Evolutionary conservation across 2,329 filamentous ascomycete genomes (phyloP).

Genomic region (Fulvia fulva): DNA sequence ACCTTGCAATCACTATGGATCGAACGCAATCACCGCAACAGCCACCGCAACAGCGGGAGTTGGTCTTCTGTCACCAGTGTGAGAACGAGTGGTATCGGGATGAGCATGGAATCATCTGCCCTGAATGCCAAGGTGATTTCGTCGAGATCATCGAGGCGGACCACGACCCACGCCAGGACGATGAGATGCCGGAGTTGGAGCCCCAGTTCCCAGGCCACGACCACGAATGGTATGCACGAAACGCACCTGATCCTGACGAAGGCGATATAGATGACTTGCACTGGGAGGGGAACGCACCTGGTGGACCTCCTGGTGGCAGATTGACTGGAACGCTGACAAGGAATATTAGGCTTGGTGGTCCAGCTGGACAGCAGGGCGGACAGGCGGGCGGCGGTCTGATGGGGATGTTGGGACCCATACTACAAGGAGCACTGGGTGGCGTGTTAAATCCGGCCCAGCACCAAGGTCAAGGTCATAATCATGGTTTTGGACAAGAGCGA

Average conservation of each 20-base stretch:
- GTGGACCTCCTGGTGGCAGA: slow-evolving; percentile 27
- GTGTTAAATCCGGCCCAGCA: slow-evolving; percentile 16
- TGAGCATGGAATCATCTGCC: slow-evolving; percentile 66
- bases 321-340: slow-evolving; percentile 37
- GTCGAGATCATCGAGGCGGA: slow-evolving; percentile 67
- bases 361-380: slow-evolving; percentile 15
- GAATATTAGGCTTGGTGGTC: slow-evolving; percentile 31
- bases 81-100: slow-evolving; percentile 74
- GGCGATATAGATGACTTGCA: slow-evolving; percentile 36
- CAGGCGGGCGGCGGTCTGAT: slow-evolving; percentile 41
- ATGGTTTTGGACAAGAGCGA: slow-evolving; percentile 14
- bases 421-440: slow-evolving; percentile 21
- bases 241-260: slow-evolving; percentile 48
- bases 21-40: slow-evolving; percentile 16
- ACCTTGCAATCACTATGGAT: slow-evolving; percentile 7
- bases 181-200: slow-evolving; percentile 5
- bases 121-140: slow-evolving; percentile 71
- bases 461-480: slow-evolving; percentile 12
- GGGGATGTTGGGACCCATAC: slow-evolving; percentile 20
- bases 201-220: slow-evolving; percentile 27
- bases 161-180: slow-evolving; percentile 59
- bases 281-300: slow-evolving; percentile 30
- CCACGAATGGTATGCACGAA: slow-evolving; percentile 33
- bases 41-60: slow-evolving; percentile 50
- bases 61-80: slow-evolving; percentile 84